Percentiles rank a stretch among this genome's conserved stretches.
Conservation (phyloP, 169 alveolate genomes). For the Eimeria tenella region DNA sequence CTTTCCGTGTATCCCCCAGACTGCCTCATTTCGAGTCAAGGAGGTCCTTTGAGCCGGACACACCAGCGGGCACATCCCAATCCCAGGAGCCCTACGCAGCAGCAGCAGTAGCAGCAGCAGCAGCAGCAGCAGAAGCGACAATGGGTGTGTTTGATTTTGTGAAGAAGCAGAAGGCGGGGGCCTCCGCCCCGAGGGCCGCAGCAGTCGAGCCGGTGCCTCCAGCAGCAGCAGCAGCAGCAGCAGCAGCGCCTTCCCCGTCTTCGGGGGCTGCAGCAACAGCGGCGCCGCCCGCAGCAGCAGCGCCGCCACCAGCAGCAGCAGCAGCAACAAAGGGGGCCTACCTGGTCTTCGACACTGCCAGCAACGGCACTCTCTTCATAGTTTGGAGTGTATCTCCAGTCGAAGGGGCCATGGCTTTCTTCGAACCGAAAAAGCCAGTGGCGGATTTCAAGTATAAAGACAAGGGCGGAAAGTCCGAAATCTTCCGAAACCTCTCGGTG, state of each 20-base stretch:
- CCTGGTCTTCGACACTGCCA: slow-evolving; percentile 81
- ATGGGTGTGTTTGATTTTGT: not conserved
- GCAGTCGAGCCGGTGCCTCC: not conserved
- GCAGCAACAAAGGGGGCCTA: slow-evolving; percentile 80
- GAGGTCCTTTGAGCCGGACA: no score
- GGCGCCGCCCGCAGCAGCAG: not conserved
- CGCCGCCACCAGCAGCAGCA: not conserved
- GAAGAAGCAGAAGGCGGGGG: not conserved
- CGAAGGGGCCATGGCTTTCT: slow-evolving; percentile 78
- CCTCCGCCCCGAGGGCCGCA: not conserved
- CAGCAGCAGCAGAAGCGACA: not conserved
- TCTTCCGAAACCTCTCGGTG: slow-evolving; percentile 82
- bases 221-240: not conserved
- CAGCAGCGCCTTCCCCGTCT: not conserved
- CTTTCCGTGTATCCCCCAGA: no score
- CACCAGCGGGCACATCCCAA: no score
- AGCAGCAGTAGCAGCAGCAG: no score
- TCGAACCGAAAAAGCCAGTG: slow-evolving; percentile 80
- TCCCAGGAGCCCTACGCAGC: no score
- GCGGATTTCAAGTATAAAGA: slow-evolving; percentile 81
- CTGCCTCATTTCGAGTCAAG: no score
- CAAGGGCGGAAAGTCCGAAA: slow-evolving; percentile 81
- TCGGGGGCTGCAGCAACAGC: not conserved
- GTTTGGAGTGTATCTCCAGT: slow-evolving; percentile 80
- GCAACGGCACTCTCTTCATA: slow-evolving; percentile 83